Base-by-base conservation (phyloP, 805 yeast genomes). In the Yarrowia alimentaria region DNA sequence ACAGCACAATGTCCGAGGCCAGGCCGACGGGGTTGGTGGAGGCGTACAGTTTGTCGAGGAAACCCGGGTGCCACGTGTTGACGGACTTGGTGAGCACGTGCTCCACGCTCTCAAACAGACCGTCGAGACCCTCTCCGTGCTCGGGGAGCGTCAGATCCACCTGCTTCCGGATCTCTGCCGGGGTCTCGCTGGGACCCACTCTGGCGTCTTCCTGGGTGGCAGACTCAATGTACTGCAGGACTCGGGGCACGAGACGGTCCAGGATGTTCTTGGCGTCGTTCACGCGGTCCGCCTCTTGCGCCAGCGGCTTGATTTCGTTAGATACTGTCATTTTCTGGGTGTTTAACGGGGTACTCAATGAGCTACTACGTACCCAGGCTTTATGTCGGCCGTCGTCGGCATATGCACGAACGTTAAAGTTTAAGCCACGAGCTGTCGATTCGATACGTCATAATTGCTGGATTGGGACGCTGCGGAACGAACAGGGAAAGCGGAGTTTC, bases 31-130 rank as follows among this genome's bases (percentile, higher is more conserved):
- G 90, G 61, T 85, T 86, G 20, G 86, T 85, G n/a, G 86, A 78
- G 0, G 94, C 94, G 58, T 86, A 86, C 52, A 86, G 69, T 64
- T 86, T 86, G 62, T 87, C 95, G 68, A 86, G 66, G 60, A 86
- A 86, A 1, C 94, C 94, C 0, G 86, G 83, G 61, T 83, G 84
- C 95, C 95, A 87, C 0, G 95, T 87, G 48, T 81, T 85, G 31
- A 84, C 87, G 0, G 91, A 83, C 59, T 81, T 76, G 42, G 76
- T 66, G 55, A 86, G 67, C 1, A 86, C 76, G 34, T 71, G 63
- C 54, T 83, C 81, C 49, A 83, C 74, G 3, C 75, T 68, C 2
- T 60, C 61, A 30, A 77, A 62, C 5, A 85, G 70, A 6, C 76
- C 76, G 22, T 69, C 65, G 4, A 64, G 54, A 1, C 73, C 70